Evolutionary conservation across 2,329 filamentous ascomycete genomes (phyloP), one percentile per base, ranked within the genome.

Genomic region (Aureobasidium sp.): DNA sequence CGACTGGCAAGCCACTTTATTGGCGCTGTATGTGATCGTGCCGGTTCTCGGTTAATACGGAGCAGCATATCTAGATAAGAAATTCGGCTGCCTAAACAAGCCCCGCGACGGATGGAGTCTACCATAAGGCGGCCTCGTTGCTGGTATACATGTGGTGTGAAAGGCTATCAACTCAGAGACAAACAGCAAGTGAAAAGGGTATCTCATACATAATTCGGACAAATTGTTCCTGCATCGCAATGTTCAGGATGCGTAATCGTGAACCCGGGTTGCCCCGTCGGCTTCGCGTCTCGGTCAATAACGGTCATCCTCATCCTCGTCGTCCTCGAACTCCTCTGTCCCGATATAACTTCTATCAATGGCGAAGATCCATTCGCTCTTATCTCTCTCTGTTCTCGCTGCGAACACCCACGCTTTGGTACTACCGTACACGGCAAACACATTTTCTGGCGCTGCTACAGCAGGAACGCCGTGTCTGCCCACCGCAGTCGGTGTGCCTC

Each of bases 321-420:
- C 53, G 6, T 57, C 54, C 9, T 57, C 54, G 25, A 57, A 47
- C 1, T 23, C 40, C 10, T 57, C 35, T 5, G 42, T 43, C 1
- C 54, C 54, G 27, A 84, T 84, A 71, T 82, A 86, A 66, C 87
- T 89, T 78, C 96, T 88, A 74, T 99, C 94, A 67, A 99, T 90
- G 69, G 88, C 87, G 73, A 95, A 83, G 67, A 99, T 96, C 94
- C 94, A 99, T 72, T 97, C 94, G 67, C 92, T 87, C 79, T 96
- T 96, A 73, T 96, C 92, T 51, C 86, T 82, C 76, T 96, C 93
- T 68, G 85, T 93, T 61, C 91, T 82, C 25, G 91, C 89, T 15
- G 91, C 90, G 73, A 99, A 97, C 42, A 99, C 79, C 83, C 92
- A 99, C 33, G 92, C 96, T 74, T 96, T 96, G 72, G 94, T 88